Evolutionary conservation across 2,329 filamentous ascomycete species (phyloP), one percentile per base, ranked within the genome.

Genomic region (Fusarium duplospermum): DNA sequence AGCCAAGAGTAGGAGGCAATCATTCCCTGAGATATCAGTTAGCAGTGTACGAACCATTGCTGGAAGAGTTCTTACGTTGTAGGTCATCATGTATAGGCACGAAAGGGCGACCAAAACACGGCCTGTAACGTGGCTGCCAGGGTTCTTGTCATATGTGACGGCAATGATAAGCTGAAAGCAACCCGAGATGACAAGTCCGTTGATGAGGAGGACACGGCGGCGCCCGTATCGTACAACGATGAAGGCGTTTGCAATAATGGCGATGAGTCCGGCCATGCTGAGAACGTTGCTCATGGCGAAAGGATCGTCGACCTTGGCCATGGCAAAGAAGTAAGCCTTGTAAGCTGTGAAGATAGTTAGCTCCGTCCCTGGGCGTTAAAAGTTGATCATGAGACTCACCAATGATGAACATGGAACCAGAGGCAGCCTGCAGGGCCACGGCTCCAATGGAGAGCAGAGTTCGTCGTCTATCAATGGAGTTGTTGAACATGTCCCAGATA

Each of bases 261-360:
- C 73, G 2, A 76, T 61, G n/a, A 77, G 47, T 0, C 69, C 75
- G 11, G 73, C 73, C 10, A 66, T 77, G n/a, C 75, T 77, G 1
- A 77, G 69, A 11, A 77, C 75, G 4, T 76, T 77, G 11, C 66
- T 74, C 75, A 77, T 77, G 0, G 75, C 75, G 18, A 77, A 77
- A 0, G 75, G 75, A 50, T 71, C 72, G 7, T 74, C 61, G 0
- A 77, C 73, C 14, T 76, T 40, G 0, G 75, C 75, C 75, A 77
- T 77, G 1, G 75, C 71, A 3, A 77, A 77, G 47, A 77, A 77
- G 14, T 77, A 77, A 2, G 75, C 75, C 13, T 77, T 77, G 13
- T 77, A 77, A 2, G 75, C 75, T 77, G 8, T 8, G 6, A 3
- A 4, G 9, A 14, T 2, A 2, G 2, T 66, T 10, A 64, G 61